phyloP scores from a whole-genome alignment of 192 early-diverging fungal species.

The Thamnidium elegans region DNA sequence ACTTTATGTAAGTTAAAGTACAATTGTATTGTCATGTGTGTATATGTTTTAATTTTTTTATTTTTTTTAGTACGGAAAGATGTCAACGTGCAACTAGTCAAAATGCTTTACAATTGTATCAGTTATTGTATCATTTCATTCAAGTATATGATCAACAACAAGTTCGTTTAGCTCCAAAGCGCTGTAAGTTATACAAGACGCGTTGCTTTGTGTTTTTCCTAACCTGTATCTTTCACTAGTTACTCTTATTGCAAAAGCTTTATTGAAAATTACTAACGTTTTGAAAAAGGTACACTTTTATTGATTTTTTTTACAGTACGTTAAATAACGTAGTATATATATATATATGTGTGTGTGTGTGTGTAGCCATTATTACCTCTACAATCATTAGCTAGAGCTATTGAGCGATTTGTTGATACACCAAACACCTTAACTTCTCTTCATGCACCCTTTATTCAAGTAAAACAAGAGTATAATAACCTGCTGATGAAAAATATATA shows the following conservation, averaged over 20 bases:
- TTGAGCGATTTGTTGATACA: slow-evolving; percentile 37
- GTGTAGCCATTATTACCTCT: slow-evolving; percentile 46
- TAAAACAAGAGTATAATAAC: not conserved
- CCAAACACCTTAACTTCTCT: slow-evolving; percentile 42
- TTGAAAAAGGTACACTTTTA: slow-evolving; percentile 30
- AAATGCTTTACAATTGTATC: slow-evolving; percentile 36
- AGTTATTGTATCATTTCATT: slow-evolving; percentile 42
- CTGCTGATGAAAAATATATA: no score
- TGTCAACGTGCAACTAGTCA: slow-evolving; percentile 36
- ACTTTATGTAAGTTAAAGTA: slow-evolving; percentile 46
- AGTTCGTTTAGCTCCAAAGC: slow-evolving; percentile 33
- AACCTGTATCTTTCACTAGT: slow-evolving; percentile 27
- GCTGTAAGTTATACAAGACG: slow-evolving; percentile 30
- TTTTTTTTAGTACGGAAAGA: slow-evolving; percentile 31
- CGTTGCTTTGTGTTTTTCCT: not conserved
- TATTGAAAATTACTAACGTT: slow-evolving; percentile 36
- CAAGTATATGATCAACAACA: slow-evolving; percentile 38
- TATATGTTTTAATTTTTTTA: not conserved
- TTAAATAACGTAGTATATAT: not conserved
- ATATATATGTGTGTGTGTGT: no score
- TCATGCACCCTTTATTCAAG: slow-evolving; percentile 41
- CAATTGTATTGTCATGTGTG: not conserved
- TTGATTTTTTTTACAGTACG: no score
- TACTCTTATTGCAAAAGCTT: slow-evolving; percentile 37
- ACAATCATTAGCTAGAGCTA: slow-evolving; percentile 33